Evolutionary conservation across 2,329 filamentous ascomycete species (phyloP), one percentile per base, ranked within the genome.

Genomic region (Nigrospora oryzae): DNA sequence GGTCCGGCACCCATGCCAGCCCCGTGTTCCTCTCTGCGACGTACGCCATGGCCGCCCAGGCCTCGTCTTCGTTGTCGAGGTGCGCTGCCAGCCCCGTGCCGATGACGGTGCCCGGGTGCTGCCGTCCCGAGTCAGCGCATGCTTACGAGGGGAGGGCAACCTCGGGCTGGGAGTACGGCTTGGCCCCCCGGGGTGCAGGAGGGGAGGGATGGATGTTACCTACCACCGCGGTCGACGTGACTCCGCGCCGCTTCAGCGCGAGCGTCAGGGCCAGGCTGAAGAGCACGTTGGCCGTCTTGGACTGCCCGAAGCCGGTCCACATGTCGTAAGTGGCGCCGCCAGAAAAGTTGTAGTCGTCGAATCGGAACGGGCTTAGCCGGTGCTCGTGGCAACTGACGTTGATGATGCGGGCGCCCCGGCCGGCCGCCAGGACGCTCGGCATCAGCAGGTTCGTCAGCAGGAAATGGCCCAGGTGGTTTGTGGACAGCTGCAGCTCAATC

Each of bases 271-370:
- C 65, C 0, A 61, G 48, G 6, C 65, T 63, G 45, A 69, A 69
- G 23, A 67, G 52, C 40, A 69, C 62, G 43, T 70, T 71, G 13
- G 66, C 67, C 1, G 62, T 60, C 51, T 71, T 73, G 41, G 66
- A 69, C 2, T 64, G 62, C 13, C 62, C 64, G 46, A 72, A 73
- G 10, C 65, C 63, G 2, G 56, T 53, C 55, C 61, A 65, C 8
- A 65, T 64, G 30, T 59, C 62, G 2, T 48, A 46, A 0, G 50
- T 49, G 23, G 63, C 44, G 38, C 48, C 50, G 23, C 49, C 51
- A 12, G 50, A 51, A 41, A 47, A 47, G 14, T 49, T 56, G 31
- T 51, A 40, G 40, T 44, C 40, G 35, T 48, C 44, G 17, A 53
- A 47, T 30, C 47, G 40, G 44, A 44, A 47, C 13, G 17, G 32